Conservation (phyloP, 345 rosid genomes). For the Brassica carinata region DNA sequence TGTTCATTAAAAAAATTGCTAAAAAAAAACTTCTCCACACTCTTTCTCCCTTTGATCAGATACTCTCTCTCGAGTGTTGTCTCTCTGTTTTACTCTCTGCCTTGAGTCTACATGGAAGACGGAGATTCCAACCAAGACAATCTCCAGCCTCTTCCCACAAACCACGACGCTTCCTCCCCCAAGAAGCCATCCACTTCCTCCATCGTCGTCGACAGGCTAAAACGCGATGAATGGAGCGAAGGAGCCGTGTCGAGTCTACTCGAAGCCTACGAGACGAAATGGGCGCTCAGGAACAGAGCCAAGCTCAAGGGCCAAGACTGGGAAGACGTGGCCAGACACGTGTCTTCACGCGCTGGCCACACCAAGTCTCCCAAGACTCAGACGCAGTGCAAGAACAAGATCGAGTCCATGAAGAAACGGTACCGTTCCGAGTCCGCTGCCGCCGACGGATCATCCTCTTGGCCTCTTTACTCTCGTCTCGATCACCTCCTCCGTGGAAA, state of each 20-base stretch:
- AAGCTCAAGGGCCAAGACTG: constrained; percentile 97
- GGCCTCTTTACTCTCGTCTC: constrained; percentile 90
- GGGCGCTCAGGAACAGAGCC: constrained; percentile 89
- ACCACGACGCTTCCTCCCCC: constrained; percentile 1
- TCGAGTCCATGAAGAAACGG: constrained; percentile 97
- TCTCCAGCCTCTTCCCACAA: background rate
- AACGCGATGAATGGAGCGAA: constrained; percentile 98
- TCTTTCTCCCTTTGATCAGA: constrained; percentile 18
- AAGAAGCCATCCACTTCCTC: constrained; percentile 39
- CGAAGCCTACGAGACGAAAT: constrained; percentile 87
- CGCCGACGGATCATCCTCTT: constrained; percentile 72
- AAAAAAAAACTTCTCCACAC: background rate
- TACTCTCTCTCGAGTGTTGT: constrained; percentile 3
- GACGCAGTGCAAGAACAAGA: constrained; percentile 98
- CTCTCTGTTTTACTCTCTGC: constrained; percentile 34
- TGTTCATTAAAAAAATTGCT: background rate
- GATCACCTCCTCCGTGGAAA: constrained; percentile 79
- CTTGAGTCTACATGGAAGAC: constrained; percentile 67
- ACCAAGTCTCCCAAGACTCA: constrained; percentile 84
- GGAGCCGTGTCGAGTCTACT: constrained; percentile 92
- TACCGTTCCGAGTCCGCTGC: constrained; percentile 86
- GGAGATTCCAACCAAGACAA: constrained; percentile 55
- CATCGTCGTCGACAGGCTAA: constrained; percentile 59
- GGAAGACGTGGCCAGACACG: constrained; percentile 87
- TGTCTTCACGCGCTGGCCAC: constrained; percentile 64